phyloP scores from a whole-genome alignment of 2,329 filamentous ascomycete genomes.

The Trichoderma sp. region DNA sequence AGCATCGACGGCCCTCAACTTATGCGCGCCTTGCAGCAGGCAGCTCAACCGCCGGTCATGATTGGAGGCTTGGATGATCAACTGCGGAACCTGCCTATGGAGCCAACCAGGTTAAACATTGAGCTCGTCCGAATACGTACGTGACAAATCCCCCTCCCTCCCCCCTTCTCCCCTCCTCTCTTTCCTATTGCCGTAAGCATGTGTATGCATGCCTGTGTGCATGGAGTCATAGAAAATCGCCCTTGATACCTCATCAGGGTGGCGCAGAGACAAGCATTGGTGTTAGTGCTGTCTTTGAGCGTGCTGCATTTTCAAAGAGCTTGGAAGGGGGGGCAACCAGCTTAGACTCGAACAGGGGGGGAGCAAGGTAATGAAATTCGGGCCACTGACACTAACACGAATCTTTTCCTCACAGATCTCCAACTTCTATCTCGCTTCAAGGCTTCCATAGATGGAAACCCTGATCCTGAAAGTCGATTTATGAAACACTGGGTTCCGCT shows the following conservation, averaged over 20 bases:
- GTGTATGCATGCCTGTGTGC: background rate
- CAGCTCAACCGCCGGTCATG: conserved; percentile 23
- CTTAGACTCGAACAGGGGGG: background rate
- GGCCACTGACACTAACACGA: background rate
- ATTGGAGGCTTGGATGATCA: conserved; percentile 35
- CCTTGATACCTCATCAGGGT: background rate
- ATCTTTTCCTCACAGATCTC: conserved; percentile 36
- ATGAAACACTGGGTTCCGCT: conserved; percentile 48
- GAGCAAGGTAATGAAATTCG: background rate
- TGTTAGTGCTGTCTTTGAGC: background rate
- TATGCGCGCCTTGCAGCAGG: conserved; percentile 26
- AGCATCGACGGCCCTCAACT: conserved; percentile 29
- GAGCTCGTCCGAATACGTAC: conserved; percentile 50
- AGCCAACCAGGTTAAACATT: conserved; percentile 41
- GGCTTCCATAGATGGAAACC: conserved; percentile 48
- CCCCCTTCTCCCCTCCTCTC: background rate
- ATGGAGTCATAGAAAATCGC: background rate
- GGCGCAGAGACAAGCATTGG: background rate
- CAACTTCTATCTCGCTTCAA: conserved; percentile 51
- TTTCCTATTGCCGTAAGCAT: background rate
- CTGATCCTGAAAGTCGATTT: conserved; percentile 43
- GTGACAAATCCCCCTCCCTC: conserved; percentile 18
- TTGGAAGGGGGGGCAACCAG: background rate
- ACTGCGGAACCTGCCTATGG: conserved; percentile 41
- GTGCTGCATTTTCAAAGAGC: background rate